Base-by-base conservation (phyloP, 129 eudicot genomes). In the Centrapalus pauciflorus region DNA sequence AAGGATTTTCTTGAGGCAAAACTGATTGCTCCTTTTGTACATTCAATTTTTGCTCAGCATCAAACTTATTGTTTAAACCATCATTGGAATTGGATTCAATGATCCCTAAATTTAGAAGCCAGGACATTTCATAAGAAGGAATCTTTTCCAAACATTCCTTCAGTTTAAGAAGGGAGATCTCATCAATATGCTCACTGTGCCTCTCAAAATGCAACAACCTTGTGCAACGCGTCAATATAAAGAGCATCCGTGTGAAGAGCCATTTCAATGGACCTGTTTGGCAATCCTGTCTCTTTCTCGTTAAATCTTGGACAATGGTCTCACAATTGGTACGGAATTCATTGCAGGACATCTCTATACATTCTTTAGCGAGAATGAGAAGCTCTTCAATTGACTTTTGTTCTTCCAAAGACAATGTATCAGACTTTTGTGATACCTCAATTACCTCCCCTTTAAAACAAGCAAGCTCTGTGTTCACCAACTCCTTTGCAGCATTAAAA, bases 201-300 rank as follows among this genome's bases (percentile, higher is more conserved):
- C 77, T 90, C 83, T 86, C 95, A 72, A 86, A 84, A 75, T 83
- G 95, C 79, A 90, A 66, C 72, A 90, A 75, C 64, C 91, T 90
- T 21, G 97, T 90, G 64, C 97, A 90, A 38, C 97, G 88, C 32
- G 97, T 90, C 76, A 86, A 73, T 67, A 90, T 90, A 77, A 83
- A 90, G 67, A 90, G 94, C 81, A 86, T 77, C 64, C 85, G 85
- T 27, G 95, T 90, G 70, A 81, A 79, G 35, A 86, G 80, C 85
- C 93, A 77, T 80, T 81, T 90, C 70, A 90, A 66, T 67, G 78
- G 52, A 49, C 77, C 88, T 24, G 79, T 50, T 74, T 84, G 83
- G 56, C 86, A 81, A 68, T 63, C 82, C 58, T 84, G 84, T 69
- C 97, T 86, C 69, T 79, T 90, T 61, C 43, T 61, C 2, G 90